phyloP scores from a whole-genome alignment of 1,139 yeast species.

The Debaryomycetaceae sp. region DNA sequence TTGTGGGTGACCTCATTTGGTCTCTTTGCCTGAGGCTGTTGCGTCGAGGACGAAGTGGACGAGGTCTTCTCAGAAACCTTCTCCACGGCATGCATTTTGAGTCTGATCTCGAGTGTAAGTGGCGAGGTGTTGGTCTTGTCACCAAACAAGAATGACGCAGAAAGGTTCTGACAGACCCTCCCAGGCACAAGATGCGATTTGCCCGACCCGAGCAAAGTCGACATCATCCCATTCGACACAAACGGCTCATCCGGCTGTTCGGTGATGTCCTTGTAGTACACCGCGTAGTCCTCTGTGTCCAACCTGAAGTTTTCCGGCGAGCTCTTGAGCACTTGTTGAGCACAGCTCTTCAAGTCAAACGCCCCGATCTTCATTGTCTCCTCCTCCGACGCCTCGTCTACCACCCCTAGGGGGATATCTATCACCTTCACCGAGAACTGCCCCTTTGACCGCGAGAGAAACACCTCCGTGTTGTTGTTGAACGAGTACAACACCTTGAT shows the following conservation, averaged over 20 bases:
- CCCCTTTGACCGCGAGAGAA: slow-evolving; percentile 51
- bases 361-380: slow-evolving; percentile 51
- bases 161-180: slow-evolving; percentile 65
- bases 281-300: slow-evolving; percentile 55
- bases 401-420: slow-evolving; percentile 33
- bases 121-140: slow-evolving; percentile 38
- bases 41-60: background rate
- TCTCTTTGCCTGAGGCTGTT: slow-evolving; percentile 7
- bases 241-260: slow-evolving; percentile 74
- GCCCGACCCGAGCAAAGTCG: slow-evolving; percentile 33
- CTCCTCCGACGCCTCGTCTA: slow-evolving; percentile 23
- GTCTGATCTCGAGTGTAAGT: slow-evolving; percentile 63
- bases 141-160: slow-evolving; percentile 49
- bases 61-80: slow-evolving; percentile 5
- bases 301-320: slow-evolving; percentile 59
- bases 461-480: slow-evolving; percentile 55
- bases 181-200: slow-evolving; percentile 54
- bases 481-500: slow-evolving; percentile 60
- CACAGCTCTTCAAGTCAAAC: slow-evolving; percentile 50
- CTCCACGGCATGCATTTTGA: slow-evolving; percentile 51
- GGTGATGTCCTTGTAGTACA: slow-evolving; percentile 68
- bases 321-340: slow-evolving; percentile 46
- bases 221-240: slow-evolving; percentile 66
- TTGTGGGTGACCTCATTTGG: slow-evolving; percentile 3
- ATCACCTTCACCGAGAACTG: slow-evolving; percentile 47